A percentile compares a stretch with the other conserved stretches of the same genome.
Conservation (phyloP, 768 basidiomycete genomes). For the Artomyces pyxidatus region DNA sequence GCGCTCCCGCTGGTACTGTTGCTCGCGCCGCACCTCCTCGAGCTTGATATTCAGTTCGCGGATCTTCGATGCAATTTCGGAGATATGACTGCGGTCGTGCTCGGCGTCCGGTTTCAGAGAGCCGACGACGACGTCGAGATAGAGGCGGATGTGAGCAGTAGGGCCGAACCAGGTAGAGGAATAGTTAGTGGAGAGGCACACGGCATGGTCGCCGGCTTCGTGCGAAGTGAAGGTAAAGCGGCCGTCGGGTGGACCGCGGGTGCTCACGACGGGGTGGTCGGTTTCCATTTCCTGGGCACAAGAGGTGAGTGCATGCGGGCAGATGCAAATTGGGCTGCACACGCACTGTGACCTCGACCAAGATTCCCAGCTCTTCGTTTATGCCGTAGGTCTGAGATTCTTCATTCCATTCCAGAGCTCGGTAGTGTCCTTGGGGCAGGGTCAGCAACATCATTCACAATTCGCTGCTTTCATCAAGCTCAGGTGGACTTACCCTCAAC, state of each 20-base stretch:
- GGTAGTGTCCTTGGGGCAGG: constrained; percentile 70
- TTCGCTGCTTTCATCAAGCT: background rate
- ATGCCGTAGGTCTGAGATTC: constrained; percentile 53
- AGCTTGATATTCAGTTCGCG: constrained; percentile 91
- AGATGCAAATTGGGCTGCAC: background rate
- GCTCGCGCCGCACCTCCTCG: constrained; percentile 88
- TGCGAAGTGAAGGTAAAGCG: constrained; percentile 97
- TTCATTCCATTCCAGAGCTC: constrained; percentile 88
- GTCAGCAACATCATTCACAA: background rate
- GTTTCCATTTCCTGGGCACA: constrained; percentile 71
- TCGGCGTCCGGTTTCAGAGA: constrained; percentile 80
- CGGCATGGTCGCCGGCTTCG: constrained; percentile 93
- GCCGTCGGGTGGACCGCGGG: constrained; percentile 84
- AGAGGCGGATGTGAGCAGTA: constrained; percentile 82
- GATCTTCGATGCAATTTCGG: constrained; percentile 72
- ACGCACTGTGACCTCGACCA: constrained; percentile 85
- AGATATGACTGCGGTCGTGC: constrained; percentile 79
- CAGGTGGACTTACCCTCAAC: constrained; percentile 66
- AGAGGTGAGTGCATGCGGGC: background rate
- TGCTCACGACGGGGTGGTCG: constrained; percentile 76
- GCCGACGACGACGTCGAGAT: constrained; percentile 92
- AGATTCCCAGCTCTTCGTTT: constrained; percentile 76
- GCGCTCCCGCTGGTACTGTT: constrained; percentile 95
- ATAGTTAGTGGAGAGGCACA: constrained; percentile 92
- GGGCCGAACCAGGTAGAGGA: constrained; percentile 66